These are phyloP conservation scores for Gnomoniopsis smithogilvyi DNA, from an alignment of 2,329 filamentous ascomycete genomes.

Conservation along the genomic window DNA sequence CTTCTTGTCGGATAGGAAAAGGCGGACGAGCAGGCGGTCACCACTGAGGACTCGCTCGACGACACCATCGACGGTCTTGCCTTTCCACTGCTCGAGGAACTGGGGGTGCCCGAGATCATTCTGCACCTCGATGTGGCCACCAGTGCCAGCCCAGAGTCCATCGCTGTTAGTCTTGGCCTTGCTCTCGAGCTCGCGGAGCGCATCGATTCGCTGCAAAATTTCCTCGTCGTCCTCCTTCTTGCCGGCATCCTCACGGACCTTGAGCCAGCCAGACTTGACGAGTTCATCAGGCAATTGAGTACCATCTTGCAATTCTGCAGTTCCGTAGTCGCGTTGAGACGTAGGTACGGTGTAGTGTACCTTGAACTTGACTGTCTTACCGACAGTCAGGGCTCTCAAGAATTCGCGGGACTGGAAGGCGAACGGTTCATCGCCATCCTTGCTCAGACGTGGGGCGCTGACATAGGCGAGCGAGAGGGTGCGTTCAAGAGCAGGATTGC, in stretches of 20 bases:
- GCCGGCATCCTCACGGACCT: conserved; percentile 90
- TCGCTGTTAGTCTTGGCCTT: conserved; percentile 75
- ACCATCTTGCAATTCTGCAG: conserved; percentile 72
- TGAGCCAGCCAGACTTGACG: conserved; percentile 86
- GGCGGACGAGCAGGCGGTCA: conserved; percentile 81
- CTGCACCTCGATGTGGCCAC: conserved; percentile 69
- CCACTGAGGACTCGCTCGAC: conserved; percentile 90
- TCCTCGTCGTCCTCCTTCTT: conserved; percentile 85
- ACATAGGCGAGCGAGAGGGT: conserved; percentile 90
- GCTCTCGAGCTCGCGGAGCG: conserved; percentile 72
- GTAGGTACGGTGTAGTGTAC: conserved; percentile 85
- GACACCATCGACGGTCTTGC: conserved; percentile 77
- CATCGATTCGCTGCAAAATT: conserved; percentile 67
- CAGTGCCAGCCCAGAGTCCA: conserved; percentile 72
- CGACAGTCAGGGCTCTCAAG: conserved; percentile 77
- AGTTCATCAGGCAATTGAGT: conserved; percentile 75
- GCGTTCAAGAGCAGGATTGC: conserved; percentile 79
- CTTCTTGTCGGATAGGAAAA: conserved; percentile 76
- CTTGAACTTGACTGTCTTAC: conserved; percentile 82
- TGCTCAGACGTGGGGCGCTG: conserved; percentile 77
- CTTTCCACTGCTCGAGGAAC: conserved; percentile 82
- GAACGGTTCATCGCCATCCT: conserved; percentile 88
- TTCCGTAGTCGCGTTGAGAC: conserved; percentile 83
- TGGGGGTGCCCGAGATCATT: conserved; percentile 79
- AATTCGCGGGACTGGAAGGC: conserved; percentile 95